These are phyloP conservation scores for Phytophthora palmivora DNA, from an alignment of 352 stramenopile species.

Conservation along the genomic window DNA sequence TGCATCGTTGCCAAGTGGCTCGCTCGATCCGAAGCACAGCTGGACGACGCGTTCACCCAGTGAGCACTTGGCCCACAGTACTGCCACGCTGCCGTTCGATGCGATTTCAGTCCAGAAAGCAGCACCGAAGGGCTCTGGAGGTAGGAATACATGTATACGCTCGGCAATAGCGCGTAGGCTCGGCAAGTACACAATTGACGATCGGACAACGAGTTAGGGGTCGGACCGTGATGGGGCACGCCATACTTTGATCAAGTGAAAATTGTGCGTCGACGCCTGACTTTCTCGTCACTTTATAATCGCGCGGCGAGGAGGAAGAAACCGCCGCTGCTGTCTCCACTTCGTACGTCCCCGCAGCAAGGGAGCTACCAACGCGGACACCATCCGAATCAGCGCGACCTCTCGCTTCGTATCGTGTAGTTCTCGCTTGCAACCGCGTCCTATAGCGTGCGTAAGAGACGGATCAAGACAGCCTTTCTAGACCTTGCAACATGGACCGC, in stretches of 20 bases:
- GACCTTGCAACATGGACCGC: constrained; percentile 67
- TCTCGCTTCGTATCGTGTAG: not conserved
- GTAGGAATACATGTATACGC: too few relatives aligned
- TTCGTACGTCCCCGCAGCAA: constrained; percentile 1
- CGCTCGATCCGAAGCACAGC: constrained; percentile 6
- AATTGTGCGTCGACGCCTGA: constrained; percentile 20
- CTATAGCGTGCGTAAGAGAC: constrained; percentile 8
- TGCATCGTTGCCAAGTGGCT: constrained; percentile 6
- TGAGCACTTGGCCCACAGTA: not conserved
- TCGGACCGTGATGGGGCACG: constrained; percentile 30
- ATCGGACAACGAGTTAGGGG: constrained; percentile 35
- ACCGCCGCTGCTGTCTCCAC: constrained; percentile 9
- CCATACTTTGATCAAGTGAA: constrained; percentile 34
- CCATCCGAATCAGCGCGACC: constrained; percentile 3
- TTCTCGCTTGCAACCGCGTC: constrained; percentile 2
- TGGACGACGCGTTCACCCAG: constrained; percentile 2
- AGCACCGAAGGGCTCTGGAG: not conserved
- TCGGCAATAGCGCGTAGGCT: too few relatives aligned
- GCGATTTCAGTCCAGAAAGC: constrained; percentile 8
- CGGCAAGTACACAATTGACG: not conserved
- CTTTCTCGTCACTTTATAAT: constrained; percentile 26
- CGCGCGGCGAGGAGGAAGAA: constrained; percentile 19
- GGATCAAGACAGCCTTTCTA: constrained; percentile 6
- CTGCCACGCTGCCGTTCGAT: not conserved
- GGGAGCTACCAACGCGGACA: not conserved